Evolutionary conservation across 2,329 filamentous ascomycete species (phyloP), one percentile per base, ranked within the genome.

Genomic region (Aspergillus aculeatus): DNA sequence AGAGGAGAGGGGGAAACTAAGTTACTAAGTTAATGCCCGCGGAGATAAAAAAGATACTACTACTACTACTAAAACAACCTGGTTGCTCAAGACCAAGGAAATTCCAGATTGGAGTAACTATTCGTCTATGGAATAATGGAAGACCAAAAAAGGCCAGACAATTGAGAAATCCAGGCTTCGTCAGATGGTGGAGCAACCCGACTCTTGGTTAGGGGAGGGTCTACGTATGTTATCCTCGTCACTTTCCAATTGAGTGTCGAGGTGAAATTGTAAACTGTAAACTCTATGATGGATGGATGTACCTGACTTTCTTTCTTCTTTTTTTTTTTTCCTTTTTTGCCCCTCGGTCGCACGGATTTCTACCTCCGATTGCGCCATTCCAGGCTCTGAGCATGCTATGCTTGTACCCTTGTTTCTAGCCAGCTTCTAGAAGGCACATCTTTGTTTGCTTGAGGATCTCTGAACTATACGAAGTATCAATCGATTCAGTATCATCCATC

Each of bases 121-220:
- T 23, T 23, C 31, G 5, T 35, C 32, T 16, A 44, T 44, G 5
- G 38, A 10, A 48, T 52, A 10, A 48, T 52, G 44, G 52, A 54
- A 54, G 56, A 59, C 59, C 54, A 62, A 32, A 58, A 50, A 56
- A 49, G 56, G 49, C 19, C 54, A 41, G 51, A 16, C 51, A 41
- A 44, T 19, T 7, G 38, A 44, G 38, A 50, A 35, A 54, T 41
- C 47, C 26, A 57, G 35, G 50, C 52, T 53, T 62, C 57, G 60
- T 62, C 60, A 60, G 50, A 52, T 53, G 54, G 61, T 63, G 63
- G 63, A 63, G 61, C 54, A 54, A 12, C 47, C 35, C 26, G 38
- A 47, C 50, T 59, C 51, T 59, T 59, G 57, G 54, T 56, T 50
- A 35, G 47, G 38, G 21, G 58, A 59, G 58, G 41, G 57, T 57